Conservation (phyloP, 371 early-diverging fungal species). For the Capniomyces stellatus region DNA sequence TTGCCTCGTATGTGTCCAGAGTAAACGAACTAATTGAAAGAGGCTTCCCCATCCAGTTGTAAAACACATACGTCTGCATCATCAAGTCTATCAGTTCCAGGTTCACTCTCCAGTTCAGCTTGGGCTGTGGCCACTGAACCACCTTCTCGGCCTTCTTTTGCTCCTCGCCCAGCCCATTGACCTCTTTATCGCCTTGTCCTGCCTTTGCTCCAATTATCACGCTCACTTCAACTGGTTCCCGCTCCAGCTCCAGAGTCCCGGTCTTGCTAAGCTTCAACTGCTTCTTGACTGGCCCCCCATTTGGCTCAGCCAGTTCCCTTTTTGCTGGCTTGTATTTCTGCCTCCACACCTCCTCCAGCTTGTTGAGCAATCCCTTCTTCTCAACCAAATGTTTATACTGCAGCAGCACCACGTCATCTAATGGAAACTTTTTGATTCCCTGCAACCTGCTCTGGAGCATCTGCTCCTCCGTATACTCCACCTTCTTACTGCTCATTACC, state of each 20-base stretch:
- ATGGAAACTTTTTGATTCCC: conserved; percentile 16
- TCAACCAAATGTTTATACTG: conserved; percentile 12
- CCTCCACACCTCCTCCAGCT: conserved; percentile 2
- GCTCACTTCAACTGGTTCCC: not conserved
- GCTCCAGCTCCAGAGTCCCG: not conserved
- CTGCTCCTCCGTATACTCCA: not conserved
- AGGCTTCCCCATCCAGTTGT: conserved; percentile 1
- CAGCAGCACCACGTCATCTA: conserved; percentile 16
- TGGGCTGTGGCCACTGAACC: conserved; percentile 4
- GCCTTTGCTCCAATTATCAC: not conserved
- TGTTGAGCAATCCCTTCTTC: conserved; percentile 17
- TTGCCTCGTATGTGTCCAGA: conserved; percentile 3
- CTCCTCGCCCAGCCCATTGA: no score
- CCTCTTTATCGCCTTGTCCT: not conserved
- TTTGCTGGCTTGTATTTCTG: not conserved
- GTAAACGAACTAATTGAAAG: not conserved
- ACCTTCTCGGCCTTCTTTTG: not conserved
- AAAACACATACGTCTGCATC: conserved; percentile 5
- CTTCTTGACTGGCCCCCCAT: not conserved
- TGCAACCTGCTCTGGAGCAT: not conserved
- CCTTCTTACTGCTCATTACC: not conserved
- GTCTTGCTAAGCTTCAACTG: not conserved
- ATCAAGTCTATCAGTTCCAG: not conserved
- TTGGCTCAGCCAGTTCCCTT: not conserved
- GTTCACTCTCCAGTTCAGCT: not conserved